These are phyloP conservation scores for Plasmopara viticola DNA, from an alignment of 352 stramenopile species.

Conservation along the genomic window DNA sequence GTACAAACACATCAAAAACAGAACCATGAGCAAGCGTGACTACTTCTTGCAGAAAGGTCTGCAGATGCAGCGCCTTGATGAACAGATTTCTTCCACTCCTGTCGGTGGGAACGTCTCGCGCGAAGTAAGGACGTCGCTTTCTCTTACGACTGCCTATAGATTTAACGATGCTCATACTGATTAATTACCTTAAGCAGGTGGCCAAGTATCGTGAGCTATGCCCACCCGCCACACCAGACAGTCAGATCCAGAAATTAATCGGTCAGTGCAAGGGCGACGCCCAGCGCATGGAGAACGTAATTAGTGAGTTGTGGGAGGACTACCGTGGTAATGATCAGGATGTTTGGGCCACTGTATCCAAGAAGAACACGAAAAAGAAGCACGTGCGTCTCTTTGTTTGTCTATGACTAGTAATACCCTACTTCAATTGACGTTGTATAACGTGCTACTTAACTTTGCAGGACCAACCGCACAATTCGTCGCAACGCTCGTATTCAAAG, in stretches of 20 bases:
- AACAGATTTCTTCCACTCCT: conserved; percentile 32
- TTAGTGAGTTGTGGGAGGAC: conserved; percentile 84
- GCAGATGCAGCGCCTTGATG: conserved; percentile 75
- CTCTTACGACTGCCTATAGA: neutral
- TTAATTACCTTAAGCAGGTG: conserved; percentile 27
- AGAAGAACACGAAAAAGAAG: conserved; percentile 78
- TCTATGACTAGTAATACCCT: too few species aligned
- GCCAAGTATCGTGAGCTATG: conserved; percentile 76
- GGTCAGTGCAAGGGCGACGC: conserved; percentile 69
- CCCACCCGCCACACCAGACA: conserved; percentile 72
- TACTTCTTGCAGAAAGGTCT: conserved; percentile 79
- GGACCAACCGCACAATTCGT: conserved; percentile 11
- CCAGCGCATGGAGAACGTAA: conserved; percentile 58
- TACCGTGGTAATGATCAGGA: conserved; percentile 53
- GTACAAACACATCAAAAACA: conserved; percentile 30
- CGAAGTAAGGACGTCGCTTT: conserved; percentile 35
- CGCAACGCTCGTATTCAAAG: conserved; percentile 31
- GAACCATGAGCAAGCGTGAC: conserved; percentile 79
- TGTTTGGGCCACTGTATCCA: conserved; percentile 73
- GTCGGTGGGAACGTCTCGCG: conserved; percentile 35
- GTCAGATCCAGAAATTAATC: conserved; percentile 61
- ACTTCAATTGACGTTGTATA: too few species aligned
- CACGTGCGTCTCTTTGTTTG: conserved; percentile 13
- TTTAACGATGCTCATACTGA: neutral
- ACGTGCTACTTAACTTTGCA: neutral